Percentiles rank a stretch among this genome's conserved stretches.
Conservation (phyloP, 1,284 basidiomycete genomes). For the Trichosporon sp. region DNA sequence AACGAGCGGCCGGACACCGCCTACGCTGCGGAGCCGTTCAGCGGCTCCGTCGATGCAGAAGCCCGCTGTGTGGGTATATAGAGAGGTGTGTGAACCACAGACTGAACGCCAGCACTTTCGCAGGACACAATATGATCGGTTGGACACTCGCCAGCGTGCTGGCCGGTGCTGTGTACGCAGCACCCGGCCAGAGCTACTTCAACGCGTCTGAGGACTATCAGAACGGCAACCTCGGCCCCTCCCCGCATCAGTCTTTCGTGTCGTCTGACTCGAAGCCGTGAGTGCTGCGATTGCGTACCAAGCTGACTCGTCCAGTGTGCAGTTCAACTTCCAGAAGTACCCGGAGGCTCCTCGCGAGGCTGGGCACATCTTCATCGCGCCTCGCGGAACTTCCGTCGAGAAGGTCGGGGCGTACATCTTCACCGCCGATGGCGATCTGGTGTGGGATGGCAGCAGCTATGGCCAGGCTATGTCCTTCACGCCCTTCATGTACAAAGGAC, state of each 20-base stretch:
- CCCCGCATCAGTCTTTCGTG: conserved; percentile 25
- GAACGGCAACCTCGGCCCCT: conserved; percentile 18
- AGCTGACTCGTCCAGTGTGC: conserved; percentile 9
- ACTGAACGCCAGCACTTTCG: not conserved
- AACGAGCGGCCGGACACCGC: not conserved
- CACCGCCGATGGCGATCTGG: conserved; percentile 27
- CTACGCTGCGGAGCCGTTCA: not conserved
- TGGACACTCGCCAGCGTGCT: not conserved
- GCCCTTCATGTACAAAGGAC: conserved; percentile 19
- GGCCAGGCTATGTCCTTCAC: conserved; percentile 31
- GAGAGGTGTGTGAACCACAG: too few relatives aligned
- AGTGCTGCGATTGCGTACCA: not conserved
- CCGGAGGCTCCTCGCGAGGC: conserved; percentile 9
- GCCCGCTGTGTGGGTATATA: not conserved
- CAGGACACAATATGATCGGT: not conserved
- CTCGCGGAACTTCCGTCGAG: conserved; percentile 24
- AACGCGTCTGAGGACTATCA: conserved; percentile 14
- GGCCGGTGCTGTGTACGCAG: not conserved
- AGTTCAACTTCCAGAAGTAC: conserved; percentile 23
- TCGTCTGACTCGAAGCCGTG: conserved; percentile 21
- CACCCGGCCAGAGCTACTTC: not conserved
- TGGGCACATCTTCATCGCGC: conserved; percentile 28
- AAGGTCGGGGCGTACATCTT: conserved; percentile 24
- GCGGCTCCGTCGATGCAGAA: not conserved
- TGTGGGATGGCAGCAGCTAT: conserved; percentile 29